A percentile compares a stretch with the other conserved stretches of the same genome.
Conservation (phyloP, 129 eudicot species). For the Helichrysum umbraculigerum region DNA sequence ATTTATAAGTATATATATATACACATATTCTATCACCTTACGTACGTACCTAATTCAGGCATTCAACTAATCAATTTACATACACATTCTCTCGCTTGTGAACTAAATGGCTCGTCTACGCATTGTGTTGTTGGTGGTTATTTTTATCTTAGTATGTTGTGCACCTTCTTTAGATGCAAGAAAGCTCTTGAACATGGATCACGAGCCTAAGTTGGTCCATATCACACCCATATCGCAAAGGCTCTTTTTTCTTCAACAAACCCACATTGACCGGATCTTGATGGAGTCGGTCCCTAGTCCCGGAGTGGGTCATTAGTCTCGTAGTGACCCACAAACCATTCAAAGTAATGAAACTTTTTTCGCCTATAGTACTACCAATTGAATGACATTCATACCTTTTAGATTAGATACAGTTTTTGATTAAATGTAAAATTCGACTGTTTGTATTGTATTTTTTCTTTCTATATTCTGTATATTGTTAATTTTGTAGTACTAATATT, state of each 20-base stretch:
- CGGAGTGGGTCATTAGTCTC: slow-evolving; percentile 33
- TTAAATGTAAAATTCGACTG: background rate
- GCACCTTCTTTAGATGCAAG: slow-evolving; percentile 39
- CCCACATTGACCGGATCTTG: slow-evolving; percentile 24
- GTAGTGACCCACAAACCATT: background rate
- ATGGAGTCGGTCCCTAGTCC: slow-evolving; percentile 40
- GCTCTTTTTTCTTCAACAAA: slow-evolving; percentile 23
- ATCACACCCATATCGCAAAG: slow-evolving; percentile 29
- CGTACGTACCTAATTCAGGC: slow-evolving; percentile 1
- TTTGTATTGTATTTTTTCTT: background rate
- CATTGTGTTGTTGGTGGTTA: background rate
- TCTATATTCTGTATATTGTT: background rate
- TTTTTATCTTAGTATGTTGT: slow-evolving; percentile 28
- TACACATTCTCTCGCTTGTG: background rate
- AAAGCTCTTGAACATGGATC: slow-evolving; percentile 31
- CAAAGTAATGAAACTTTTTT: too few species aligned
- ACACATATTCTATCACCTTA: background rate
- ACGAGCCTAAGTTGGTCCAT: slow-evolving; percentile 19
- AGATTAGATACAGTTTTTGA: background rate
- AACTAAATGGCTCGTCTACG: slow-evolving; percentile 29
- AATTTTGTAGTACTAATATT: background rate
- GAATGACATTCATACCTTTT: background rate
- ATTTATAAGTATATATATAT: background rate
- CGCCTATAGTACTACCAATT: background rate
- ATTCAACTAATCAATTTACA: background rate